Percentiles rank a stretch among this genome's conserved stretches.
These are phyloP conservation scores for Picea sitchensis DNA, from an alignment of 75 land plant species.

Conservation along the genomic window DNA sequence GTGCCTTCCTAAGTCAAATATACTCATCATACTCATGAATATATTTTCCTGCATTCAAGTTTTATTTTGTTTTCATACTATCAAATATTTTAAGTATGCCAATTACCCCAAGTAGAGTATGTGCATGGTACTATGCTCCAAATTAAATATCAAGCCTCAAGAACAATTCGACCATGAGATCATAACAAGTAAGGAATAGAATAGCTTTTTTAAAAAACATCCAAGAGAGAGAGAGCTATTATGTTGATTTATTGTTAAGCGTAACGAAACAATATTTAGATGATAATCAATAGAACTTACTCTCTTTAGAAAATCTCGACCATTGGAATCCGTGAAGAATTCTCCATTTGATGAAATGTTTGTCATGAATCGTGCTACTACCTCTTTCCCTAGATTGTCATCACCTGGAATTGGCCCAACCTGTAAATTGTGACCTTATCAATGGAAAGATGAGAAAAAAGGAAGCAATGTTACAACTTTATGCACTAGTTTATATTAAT, in stretches of 20 bases:
- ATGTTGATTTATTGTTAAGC: not conserved
- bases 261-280: not conserved
- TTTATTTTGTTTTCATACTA: too few species aligned
- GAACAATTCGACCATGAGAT: not conserved
- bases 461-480: not conserved
- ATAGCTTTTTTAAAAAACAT: too few species aligned
- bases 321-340: slow-evolving; percentile 92
- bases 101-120: too few species aligned
- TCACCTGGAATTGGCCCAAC: slow-evolving; percentile 92
- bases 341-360: slow-evolving; percentile 47
- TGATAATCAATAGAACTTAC: slow-evolving; percentile 29
- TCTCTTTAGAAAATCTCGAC: slow-evolving; percentile 91
- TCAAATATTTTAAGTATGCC: too few species aligned
- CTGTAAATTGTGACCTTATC: slow-evolving; percentile 28
- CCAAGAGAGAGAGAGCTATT: too few species aligned
- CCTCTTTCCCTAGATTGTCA: slow-evolving; percentile 81
- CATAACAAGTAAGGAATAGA: not conserved
- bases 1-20: too few species aligned
- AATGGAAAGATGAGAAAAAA: not conserved
- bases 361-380: slow-evolving; percentile 62
- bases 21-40: too few species aligned
- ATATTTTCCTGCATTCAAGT: too few species aligned
- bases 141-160: not conserved
- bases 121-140: too few species aligned
- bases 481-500: not conserved